Conservation (phyloP, 129 eudicot genomes). For the Lactuca sativa region DNA sequence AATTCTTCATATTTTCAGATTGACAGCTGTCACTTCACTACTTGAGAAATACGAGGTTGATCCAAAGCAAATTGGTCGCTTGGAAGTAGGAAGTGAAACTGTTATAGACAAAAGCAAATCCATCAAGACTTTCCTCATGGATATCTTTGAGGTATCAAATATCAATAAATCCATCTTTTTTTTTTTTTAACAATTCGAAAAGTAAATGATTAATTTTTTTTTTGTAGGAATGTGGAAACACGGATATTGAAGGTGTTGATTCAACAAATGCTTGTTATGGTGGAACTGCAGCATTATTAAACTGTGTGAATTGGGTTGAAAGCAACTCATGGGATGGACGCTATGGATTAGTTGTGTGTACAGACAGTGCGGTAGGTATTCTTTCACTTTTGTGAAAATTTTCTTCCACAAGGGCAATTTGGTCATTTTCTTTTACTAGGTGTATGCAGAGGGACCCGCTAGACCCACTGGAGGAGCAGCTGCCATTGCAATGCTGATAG, state of each 20-base stretch:
- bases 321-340: conserved; percentile 93
- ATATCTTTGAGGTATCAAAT: conserved; percentile 71
- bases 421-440: conserved; percentile 37
- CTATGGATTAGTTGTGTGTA: conserved; percentile 83
- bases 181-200: neutral
- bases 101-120: conserved; percentile 93
- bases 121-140: conserved; percentile 88
- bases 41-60: conserved; percentile 73
- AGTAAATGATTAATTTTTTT: neutral
- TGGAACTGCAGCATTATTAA: conserved; percentile 87
- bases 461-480: conserved; percentile 97
- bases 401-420: too few species aligned
- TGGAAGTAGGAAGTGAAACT: conserved; percentile 94
- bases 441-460: conserved; percentile 94
- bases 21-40: conserved; percentile 85
- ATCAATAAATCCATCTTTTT: neutral
- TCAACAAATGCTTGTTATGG: conserved; percentile 92
- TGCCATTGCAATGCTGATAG: conserved; percentile 81
- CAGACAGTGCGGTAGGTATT: conserved; percentile 78
- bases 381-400: neutral
- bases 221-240: conserved; percentile 69
- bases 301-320: conserved; percentile 91
- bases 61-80: conserved; percentile 82
- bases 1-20: conserved; percentile 39
- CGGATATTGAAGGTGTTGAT: conserved; percentile 94